These are phyloP conservation scores for Coniochaeta sp. DNA, from an alignment of 2,329 filamentous ascomycete species.

Conservation along the genomic window DNA sequence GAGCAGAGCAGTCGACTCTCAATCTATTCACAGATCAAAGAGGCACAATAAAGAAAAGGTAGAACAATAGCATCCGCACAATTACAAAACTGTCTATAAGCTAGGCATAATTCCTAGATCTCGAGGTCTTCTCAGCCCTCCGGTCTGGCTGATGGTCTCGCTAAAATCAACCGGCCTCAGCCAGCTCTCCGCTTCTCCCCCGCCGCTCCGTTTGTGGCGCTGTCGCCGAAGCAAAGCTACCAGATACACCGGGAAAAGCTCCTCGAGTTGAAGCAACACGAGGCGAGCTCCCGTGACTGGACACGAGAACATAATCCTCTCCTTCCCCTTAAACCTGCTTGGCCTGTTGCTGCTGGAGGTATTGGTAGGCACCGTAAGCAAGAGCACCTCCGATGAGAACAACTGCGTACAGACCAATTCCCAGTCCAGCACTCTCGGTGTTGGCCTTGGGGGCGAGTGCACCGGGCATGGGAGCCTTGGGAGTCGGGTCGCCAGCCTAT, in stretches of 20 bases:
- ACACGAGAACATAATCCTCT: neutral
- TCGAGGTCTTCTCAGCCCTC: neutral
- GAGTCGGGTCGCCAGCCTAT: constrained; percentile 71
- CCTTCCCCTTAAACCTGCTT: constrained; percentile 4
- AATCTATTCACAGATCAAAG: neutral
- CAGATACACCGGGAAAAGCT: neutral
- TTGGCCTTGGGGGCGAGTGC: constrained; percentile 41
- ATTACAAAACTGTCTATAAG: constrained; percentile 1
- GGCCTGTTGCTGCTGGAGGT: constrained; percentile 54
- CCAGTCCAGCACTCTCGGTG: constrained; percentile 48
- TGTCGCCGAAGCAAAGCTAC: neutral
- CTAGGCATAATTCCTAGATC: neutral
- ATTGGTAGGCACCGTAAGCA: constrained; percentile 81
- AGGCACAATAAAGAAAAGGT: neutral
- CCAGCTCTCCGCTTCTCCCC: neutral
- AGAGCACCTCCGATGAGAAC: constrained; percentile 68
- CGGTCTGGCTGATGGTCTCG: neutral
- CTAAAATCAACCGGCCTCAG: neutral
- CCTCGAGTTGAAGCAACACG: neutral
- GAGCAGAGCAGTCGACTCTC: no score
- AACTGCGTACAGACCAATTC: constrained; percentile 75
- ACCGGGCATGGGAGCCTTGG: constrained; percentile 49
- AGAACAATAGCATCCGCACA: neutral
- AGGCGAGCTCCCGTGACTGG: neutral
- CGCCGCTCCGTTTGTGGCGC: neutral